phyloP scores from a whole-genome alignment of 768 basidiomycete genomes.

The Pleurotus djamor region DNA sequence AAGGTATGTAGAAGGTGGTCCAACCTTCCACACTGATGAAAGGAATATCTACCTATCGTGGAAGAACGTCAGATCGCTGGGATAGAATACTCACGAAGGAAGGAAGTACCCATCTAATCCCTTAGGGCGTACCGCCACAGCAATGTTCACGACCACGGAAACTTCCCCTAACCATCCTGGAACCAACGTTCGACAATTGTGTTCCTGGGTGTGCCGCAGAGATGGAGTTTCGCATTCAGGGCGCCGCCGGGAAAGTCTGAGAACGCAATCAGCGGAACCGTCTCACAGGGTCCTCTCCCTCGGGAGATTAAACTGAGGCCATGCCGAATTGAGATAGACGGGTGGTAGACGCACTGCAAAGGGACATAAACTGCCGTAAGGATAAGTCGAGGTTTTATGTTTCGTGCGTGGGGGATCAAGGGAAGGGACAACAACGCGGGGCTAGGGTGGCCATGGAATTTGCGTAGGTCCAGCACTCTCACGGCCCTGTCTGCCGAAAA shows the following conservation, averaged over 20 bases:
- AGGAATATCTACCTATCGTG: background rate
- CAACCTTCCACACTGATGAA: background rate
- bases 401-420: slow-evolving; percentile 1
- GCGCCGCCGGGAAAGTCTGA: slow-evolving; percentile 7
- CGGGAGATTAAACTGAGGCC: background rate
- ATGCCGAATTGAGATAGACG: background rate
- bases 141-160: background rate
- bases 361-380: too few relatives aligned
- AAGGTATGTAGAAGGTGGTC: background rate
- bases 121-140: background rate
- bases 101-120: background rate
- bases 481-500: background rate
- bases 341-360: background rate
- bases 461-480: background rate
- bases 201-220: background rate
- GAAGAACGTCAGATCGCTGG: background rate
- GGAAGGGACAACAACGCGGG: background rate
- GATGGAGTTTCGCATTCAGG: slow-evolving; percentile 1
- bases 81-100: too few relatives aligned
- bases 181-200: background rate
- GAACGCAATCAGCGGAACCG: background rate
- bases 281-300: slow-evolving; percentile 3
- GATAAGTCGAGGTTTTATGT: too few relatives aligned
- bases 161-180: background rate
- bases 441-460: slow-evolving; percentile 4